Conservation (phyloP, 1,139 yeast genomes). For the Keqinozyma sinolaborantium region DNA sequence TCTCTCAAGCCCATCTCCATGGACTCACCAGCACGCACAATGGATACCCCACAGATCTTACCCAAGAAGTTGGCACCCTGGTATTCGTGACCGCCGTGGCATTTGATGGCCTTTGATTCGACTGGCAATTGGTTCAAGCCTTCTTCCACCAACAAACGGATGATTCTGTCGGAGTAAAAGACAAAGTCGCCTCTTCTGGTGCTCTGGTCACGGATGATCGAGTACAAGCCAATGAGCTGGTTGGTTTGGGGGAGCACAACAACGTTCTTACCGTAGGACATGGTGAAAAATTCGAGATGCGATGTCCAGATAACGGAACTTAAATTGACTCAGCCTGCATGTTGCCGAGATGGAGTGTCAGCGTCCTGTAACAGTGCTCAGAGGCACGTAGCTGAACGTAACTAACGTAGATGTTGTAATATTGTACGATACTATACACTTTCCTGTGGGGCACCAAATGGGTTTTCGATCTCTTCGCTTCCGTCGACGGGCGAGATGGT, state of each 20-base stretch:
- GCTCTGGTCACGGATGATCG: conserved; percentile 77
- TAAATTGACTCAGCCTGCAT: no score
- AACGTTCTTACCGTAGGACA: conserved; percentile 46
- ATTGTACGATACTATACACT: conserved; percentile 1
- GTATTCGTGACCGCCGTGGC: conserved; percentile 73
- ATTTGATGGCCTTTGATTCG: conserved; percentile 56
- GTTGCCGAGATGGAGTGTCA: no score
- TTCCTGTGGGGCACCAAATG: conserved; percentile 35
- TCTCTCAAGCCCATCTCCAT: conserved; percentile 98
- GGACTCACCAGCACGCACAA: conserved; percentile 96
- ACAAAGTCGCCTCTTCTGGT: conserved; percentile 90
- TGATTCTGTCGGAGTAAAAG: conserved; percentile 91
- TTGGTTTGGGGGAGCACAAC: conserved; percentile 79
- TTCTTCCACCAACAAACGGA: conserved; percentile 87
- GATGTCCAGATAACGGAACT: no score
- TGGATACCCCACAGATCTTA: conserved; percentile 94
- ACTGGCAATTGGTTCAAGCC: conserved; percentile 93
- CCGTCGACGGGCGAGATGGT: conserved; percentile 87
- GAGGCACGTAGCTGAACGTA: no score
- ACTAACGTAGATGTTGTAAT: no score
- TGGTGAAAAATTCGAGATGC: no score
- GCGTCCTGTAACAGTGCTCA: no score
- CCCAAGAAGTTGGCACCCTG: conserved; percentile 85
- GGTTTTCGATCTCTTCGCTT: conserved; percentile 72
- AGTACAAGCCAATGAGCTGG: conserved; percentile 81